Evolutionary conservation across 2,329 filamentous ascomycete species (phyloP).

Genomic region (Pseudogymnoascus sp.): DNA sequence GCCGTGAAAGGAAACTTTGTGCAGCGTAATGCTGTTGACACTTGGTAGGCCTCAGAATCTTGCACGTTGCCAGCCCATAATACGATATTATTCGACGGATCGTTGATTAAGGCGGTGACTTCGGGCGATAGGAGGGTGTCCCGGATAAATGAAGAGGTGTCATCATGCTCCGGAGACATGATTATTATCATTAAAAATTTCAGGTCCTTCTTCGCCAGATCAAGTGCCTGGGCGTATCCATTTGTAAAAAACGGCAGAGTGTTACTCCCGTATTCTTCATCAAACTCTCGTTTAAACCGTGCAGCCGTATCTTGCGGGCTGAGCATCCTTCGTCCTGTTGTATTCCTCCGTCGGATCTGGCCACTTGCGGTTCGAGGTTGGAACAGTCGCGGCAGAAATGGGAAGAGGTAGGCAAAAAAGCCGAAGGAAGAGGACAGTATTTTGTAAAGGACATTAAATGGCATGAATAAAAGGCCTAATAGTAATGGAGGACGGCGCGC

Average conservation of each 20-base stretch:
- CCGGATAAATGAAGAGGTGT: constrained; percentile 72
- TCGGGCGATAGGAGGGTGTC: constrained; percentile 74
- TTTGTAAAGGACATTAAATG: constrained; percentile 71
- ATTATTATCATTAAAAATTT: constrained; percentile 88
- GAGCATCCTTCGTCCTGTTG: constrained; percentile 64
- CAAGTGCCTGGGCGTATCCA: constrained; percentile 85
- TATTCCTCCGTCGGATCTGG: constrained; percentile 50
- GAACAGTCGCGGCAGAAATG: constrained; percentile 66
- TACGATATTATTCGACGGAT: constrained; percentile 70
- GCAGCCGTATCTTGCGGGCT: constrained; percentile 82
- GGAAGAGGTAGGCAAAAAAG: constrained; percentile 69
- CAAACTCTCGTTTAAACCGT: constrained; percentile 85
- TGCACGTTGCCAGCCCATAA: constrained; percentile 91
- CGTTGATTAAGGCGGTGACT: constrained; percentile 65
- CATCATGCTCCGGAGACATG: constrained; percentile 88
- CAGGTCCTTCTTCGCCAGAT: constrained; percentile 80
- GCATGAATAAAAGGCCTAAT: constrained; percentile 70
- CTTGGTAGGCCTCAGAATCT: constrained; percentile 91
- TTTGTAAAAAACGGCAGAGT: constrained; percentile 74
- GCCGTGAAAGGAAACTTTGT: constrained; percentile 90
- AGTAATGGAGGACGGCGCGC: constrained; percentile 67
- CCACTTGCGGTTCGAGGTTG: constrained; percentile 49
- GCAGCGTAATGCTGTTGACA: constrained; percentile 76
- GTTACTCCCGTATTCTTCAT: constrained; percentile 78
- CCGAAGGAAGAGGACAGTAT: constrained; percentile 63